A percentile compares a stretch with the other conserved stretches of the same genome.
phyloP scores from a whole-genome alignment of 1,284 basidiomycete species.

The Moniliella sp. region DNA sequence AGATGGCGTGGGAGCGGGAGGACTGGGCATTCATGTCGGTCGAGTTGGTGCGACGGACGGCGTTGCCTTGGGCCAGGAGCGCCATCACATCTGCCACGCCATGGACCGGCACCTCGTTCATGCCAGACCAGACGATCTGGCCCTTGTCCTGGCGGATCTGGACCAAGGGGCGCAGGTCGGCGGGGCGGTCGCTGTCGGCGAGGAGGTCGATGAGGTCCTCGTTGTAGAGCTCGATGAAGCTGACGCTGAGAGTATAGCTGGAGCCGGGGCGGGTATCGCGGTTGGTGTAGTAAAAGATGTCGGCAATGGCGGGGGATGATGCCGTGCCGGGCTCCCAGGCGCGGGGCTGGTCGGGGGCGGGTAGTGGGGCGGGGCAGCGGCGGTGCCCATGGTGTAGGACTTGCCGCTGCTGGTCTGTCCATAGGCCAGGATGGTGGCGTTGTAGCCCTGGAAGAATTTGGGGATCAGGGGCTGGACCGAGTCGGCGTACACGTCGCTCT shows the following conservation, averaged over 20 bases:
- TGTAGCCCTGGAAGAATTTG: slow-evolving; percentile 4
- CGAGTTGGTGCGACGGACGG: slow-evolving; percentile 2
- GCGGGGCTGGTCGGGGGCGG: slow-evolving; percentile 1
- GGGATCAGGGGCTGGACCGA: slow-evolving; percentile 35
- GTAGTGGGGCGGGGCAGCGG: slow-evolving; percentile 3
- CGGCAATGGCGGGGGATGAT: slow-evolving; percentile 1
- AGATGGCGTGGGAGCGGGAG: slow-evolving; percentile 4
- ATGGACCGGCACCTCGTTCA: slow-evolving; percentile 1
- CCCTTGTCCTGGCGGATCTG: slow-evolving; percentile 6
- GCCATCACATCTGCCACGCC: slow-evolving; percentile 1
- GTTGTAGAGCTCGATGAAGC: slow-evolving; percentile 6
- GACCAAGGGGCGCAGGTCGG: slow-evolving; percentile 2
- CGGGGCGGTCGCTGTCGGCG: slow-evolving; percentile 3
- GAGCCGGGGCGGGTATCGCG: not conserved
- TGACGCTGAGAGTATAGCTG: slow-evolving; percentile 1
- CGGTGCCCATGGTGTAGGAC: slow-evolving; percentile 4
- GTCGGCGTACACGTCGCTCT: slow-evolving; percentile 59
- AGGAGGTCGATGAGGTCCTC: slow-evolving; percentile 7
- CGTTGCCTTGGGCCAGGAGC: slow-evolving; percentile 3
- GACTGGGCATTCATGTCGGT: slow-evolving; percentile 5
- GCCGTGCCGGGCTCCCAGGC: not conserved
- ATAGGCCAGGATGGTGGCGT: slow-evolving; percentile 7
- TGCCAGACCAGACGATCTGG: slow-evolving; percentile 1
- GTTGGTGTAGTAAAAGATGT: too few species aligned
- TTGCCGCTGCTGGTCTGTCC: slow-evolving; percentile 7